phyloP scores from a whole-genome alignment of 495 filamentous ascomycete genomes.

The Astrothelium macrocarpum region DNA sequence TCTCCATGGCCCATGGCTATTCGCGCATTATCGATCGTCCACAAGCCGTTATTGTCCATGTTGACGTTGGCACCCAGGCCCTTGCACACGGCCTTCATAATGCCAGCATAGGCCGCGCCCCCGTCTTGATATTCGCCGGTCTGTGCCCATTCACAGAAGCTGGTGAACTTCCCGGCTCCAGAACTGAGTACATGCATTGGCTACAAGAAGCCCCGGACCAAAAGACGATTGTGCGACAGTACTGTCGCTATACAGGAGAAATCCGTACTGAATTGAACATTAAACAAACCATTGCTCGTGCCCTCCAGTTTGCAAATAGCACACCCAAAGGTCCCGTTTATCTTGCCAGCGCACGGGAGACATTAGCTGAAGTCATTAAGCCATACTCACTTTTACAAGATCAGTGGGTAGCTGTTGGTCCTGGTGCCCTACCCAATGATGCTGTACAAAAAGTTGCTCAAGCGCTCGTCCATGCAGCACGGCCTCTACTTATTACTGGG shows the following conservation, averaged over 20 bases:
- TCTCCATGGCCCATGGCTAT: constrained; percentile 19
- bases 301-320: constrained; percentile 14
- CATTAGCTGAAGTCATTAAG: constrained; percentile 14
- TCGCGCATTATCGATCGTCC: constrained; percentile 15
- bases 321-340: constrained; percentile 19
- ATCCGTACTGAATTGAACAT: constrained; percentile 12
- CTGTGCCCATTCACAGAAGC: constrained; percentile 16
- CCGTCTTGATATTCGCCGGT: constrained; percentile 20
- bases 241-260: constrained; percentile 17
- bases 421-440: constrained; percentile 6
- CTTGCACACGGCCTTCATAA: constrained; percentile 17
- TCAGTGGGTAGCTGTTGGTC: constrained; percentile 12
- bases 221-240: constrained; percentile 17
- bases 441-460: constrained; percentile 10
- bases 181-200: constrained; percentile 23
- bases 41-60: constrained; percentile 19
- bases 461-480: constrained; percentile 12
- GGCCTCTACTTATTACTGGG: constrained; percentile 17
- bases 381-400: constrained; percentile 14
- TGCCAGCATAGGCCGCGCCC: constrained; percentile 13
- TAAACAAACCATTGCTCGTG: constrained; percentile 15
- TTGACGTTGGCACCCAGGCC: constrained; percentile 19
- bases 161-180: constrained; percentile 10
- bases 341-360: constrained; percentile 14
- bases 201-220: constrained; percentile 21